These are phyloP conservation scores for Cryptococcus jaspeensis DNA, from an alignment of 1,284 basidiomycete genomes.

Conservation along the genomic window DNA sequence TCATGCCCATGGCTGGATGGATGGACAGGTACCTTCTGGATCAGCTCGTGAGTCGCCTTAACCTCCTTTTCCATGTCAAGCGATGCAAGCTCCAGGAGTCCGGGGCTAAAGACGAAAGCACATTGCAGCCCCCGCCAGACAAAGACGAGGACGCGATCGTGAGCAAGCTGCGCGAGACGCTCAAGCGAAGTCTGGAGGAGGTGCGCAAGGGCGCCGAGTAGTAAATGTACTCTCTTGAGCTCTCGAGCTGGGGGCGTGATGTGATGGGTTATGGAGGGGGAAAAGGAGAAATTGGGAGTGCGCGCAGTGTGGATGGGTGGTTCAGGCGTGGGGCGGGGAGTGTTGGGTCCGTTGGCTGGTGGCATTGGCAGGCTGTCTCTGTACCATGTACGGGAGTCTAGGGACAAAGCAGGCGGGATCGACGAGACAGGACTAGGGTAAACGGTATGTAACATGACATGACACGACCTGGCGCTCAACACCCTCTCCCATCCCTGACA, in stretches of 20 bases:
- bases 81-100: not conserved
- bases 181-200: constrained; percentile 34
- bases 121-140: constrained; percentile 38
- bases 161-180: constrained; percentile 38
- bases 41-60: constrained; percentile 31
- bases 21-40: constrained; percentile 45
- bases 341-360: too few relatives aligned
- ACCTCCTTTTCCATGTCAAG: not conserved
- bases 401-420: too few relatives aligned
- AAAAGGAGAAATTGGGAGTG: not conserved
- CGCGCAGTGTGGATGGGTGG: too few relatives aligned
- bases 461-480: too few relatives aligned
- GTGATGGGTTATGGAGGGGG: too few relatives aligned
- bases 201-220: constrained; percentile 43
- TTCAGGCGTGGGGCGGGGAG: too few relatives aligned
- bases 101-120: not conserved
- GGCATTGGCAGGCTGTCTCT: too few relatives aligned
- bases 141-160: constrained; percentile 39
- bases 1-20: not conserved
- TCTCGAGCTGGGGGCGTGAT: too few relatives aligned
- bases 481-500: too few relatives aligned
- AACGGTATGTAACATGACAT: too few relatives aligned
- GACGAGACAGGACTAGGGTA: too few relatives aligned
- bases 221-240: not conserved
- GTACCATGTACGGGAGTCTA: too few relatives aligned